Base-by-base conservation (phyloP, 495 filamentous ascomycete genomes). In the Xylaria cubensis region DNA sequence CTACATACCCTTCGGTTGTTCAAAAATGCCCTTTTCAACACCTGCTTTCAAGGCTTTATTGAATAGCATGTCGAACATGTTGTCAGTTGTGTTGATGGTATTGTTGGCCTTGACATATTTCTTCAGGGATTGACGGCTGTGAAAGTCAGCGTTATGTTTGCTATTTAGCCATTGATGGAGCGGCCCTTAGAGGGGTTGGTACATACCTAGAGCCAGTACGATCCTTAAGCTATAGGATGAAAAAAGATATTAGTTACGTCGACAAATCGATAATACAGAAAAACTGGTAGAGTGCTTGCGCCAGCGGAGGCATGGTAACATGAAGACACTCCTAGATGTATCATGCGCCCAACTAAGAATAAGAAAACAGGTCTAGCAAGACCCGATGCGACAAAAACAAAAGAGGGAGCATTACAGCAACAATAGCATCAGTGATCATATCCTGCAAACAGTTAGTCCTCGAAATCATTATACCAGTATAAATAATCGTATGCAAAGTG, bases 91-190 rank as follows among this genome's bases (percentile, higher is more conserved):
- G 69, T 85, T 86, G 82, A 97, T 89, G 80, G 91, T 92, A 90
- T 98, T 97, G 92, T 99, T 98, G 76, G 92, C 90, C 82, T 89
- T 88, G 78, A 99, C 93, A 86, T 98, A 99, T 84, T 99, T 98
- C 92, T 98, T 98, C 81, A 99, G 90, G 36, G 93, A 92, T 82
- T 95, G 92, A 75, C 96, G 97, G 85, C 96, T 99, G 80, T 50
- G 55, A 62, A 53, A 65, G 79, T 84, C 77, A 85, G 88, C 81
- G 55, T 53, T n/a, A 17, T 13, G 48, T 46, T 13, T 24, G 4
- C 50, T 19, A 21, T 32, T 46, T 4, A 9, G 26, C 19, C 53
- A 56, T 2, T 39, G 66, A 34, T 66, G 29, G 8, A 58, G 69
- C 26, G 65, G 48, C 32, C 55, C 64, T 12, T 59, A n/a, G 46